Base-by-base conservation (phyloP, 768 basidiomycete genomes). In the Lactifluus echinatus region DNA sequence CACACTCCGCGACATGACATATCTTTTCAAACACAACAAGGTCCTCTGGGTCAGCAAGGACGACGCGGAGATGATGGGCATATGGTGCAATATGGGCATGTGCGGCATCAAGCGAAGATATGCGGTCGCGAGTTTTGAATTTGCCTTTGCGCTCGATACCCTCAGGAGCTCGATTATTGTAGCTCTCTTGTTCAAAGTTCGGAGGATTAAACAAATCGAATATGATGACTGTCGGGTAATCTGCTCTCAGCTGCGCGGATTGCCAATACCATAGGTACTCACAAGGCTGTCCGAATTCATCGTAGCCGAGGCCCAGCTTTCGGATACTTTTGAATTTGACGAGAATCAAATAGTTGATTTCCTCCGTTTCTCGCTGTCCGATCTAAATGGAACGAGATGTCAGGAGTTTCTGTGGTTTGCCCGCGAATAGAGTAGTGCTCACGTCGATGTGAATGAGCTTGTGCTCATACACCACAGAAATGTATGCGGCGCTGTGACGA, bases 391-490 rank as follows among this genome's bases (percentile, higher is more conserved):
- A 23, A 23, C 15, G 10, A 19, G 8, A 24, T 8, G 33, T n/a
- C 37, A 53, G 23, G 23, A 31, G 19, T 11, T 14, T 53, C 36
- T 19, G 33, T 23, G 10, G 12, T 21, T 19, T 11, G 26, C 2
- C 26, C 8, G 11, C 2, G 8, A n/a, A 29, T 21, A 2, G 10
- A 26, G 15, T 40, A 14, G n/a, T 3, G 65, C 73, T 63, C 56
- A 85, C 87, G 70, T 73, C 74, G 14, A 88, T 75, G 15, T 79
- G 77, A 39, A 90, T 76, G 19, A 79, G 66, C 69, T 83, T 88
- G 62, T 85, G 79, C 31, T 82, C 81, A 62, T 87, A 88, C 52
- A 85, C 79, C 33, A 90, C 81, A 31, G 72, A 68, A 19, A 89
- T 67, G 67, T 78, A 76, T 0, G 77, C 85, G 31, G 76, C 73